A percentile compares a stretch with the other conserved stretches of the same genome.
Evolutionary conservation across 2,329 filamentous ascomycete species (phyloP).

Genomic region (Raffaelea arxii): DNA sequence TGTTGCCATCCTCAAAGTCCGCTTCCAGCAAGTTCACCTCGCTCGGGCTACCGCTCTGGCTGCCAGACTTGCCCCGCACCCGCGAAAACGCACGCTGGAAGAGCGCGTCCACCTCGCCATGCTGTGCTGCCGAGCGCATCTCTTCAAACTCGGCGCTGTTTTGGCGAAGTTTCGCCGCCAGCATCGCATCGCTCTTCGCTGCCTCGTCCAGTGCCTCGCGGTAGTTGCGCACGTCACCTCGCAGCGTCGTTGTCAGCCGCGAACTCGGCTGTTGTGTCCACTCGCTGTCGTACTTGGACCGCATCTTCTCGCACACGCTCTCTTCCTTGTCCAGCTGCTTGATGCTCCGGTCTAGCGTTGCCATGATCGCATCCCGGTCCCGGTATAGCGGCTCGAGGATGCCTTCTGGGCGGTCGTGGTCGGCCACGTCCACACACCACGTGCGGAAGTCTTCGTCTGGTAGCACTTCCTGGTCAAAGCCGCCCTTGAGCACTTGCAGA

Average conservation of each 20-base stretch:
- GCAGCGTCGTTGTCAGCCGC: conserved; percentile 75
- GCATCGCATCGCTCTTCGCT: conserved; percentile 71
- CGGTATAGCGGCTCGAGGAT: conserved; percentile 72
- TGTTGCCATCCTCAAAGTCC: conserved; percentile 72
- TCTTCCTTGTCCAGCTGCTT: conserved; percentile 96
- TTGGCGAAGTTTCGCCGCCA: conserved; percentile 75
- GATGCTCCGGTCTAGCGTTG: conserved; percentile 65
- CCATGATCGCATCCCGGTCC: conserved; percentile 67
- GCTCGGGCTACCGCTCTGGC: conserved; percentile 50
- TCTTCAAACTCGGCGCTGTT: conserved; percentile 87
- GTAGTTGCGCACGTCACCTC: conserved; percentile 81
- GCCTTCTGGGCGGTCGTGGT: conserved; percentile 66
- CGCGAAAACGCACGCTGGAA: conserved; percentile 83
- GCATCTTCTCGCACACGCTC: conserved; percentile 98
- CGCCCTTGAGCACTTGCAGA: conserved; percentile 83
- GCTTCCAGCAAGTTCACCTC: conserved; percentile 83
- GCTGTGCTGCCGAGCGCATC: conserved; percentile 83
- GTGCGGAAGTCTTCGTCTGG: conserved; percentile 86
- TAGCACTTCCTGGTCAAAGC: conserved; percentile 77
- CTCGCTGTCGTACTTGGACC: conserved; percentile 88
- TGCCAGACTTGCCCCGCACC: conserved; percentile 55
- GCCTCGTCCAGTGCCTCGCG: conserved; percentile 85
- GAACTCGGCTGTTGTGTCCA: conserved; percentile 98
- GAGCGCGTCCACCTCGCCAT: conserved; percentile 75
- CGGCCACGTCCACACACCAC: conserved; percentile 90